Conservation (phyloP, 139 green algal species). For the Tetradesmus lagerheimii region DNA sequence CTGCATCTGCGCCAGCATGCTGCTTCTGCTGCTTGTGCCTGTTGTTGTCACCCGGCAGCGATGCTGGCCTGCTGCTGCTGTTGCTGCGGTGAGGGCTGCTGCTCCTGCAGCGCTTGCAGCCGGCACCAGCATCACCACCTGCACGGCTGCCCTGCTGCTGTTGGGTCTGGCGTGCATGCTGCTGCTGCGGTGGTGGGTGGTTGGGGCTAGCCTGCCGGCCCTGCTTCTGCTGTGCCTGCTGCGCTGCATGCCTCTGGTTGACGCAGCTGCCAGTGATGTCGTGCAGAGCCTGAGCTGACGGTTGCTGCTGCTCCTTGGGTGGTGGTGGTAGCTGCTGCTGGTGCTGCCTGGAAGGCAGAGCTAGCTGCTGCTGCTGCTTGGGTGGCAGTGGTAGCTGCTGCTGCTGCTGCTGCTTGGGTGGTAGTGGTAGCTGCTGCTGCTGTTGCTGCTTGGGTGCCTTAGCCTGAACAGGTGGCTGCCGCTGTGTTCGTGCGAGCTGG, state of each 20-base stretch:
- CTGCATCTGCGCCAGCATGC: not conserved
- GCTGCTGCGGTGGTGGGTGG: not conserved
- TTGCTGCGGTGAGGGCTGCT: constrained; percentile 13
- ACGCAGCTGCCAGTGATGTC: not conserved
- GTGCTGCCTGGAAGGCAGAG: not conserved
- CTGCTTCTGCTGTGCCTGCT: not conserved
- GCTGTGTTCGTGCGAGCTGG: not conserved
- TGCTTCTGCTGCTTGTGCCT: constrained; percentile 21
- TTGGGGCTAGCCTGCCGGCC: not conserved
- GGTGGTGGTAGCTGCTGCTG: not conserved
- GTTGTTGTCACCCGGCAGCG: not conserved
- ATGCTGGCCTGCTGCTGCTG: not conserved
- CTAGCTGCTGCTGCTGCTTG: not conserved
- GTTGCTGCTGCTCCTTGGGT: not conserved
- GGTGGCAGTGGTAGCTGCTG: not conserved
- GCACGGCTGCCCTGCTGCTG: not conserved
- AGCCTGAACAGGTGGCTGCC: not conserved
- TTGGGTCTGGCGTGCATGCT: not conserved
- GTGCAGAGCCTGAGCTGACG: not conserved
- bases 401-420: not conserved
- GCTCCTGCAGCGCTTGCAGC: not conserved
- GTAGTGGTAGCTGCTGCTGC: not conserved
- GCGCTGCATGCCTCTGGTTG: not conserved
- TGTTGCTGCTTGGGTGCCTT: not conserved
- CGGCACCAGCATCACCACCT: not conserved